phyloP scores from a whole-genome alignment of 2,329 filamentous ascomycete genomes.

The Coniochaeta hoffmannii region DNA sequence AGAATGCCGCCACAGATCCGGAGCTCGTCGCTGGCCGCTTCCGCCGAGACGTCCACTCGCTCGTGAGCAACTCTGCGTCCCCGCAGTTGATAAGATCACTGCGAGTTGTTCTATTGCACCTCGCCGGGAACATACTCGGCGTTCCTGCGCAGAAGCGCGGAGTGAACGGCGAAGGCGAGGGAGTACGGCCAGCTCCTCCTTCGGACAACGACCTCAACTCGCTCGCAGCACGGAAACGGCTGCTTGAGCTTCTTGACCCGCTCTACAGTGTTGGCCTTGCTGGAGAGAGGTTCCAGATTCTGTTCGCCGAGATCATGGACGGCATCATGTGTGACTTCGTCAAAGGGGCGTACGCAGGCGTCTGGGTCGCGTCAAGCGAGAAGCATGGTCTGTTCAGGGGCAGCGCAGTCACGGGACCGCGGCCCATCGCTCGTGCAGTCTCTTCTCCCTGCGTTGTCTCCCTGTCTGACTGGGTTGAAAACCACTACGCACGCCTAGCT shows the following conservation, averaged over 20 bases:
- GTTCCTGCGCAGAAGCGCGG: slow-evolving; percentile 12
- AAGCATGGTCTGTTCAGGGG: slow-evolving; percentile 12
- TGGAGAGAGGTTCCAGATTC: slow-evolving; percentile 60
- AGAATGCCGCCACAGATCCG: slow-evolving; percentile 26
- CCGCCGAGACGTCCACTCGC: slow-evolving; percentile 52
- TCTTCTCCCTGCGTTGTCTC: slow-evolving; percentile 49
- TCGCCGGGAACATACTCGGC: slow-evolving; percentile 43
- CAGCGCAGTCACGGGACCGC: slow-evolving; percentile 15
- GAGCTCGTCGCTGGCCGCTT: slow-evolving; percentile 38
- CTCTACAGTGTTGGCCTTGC: slow-evolving; percentile 60
- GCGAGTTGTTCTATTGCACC: slow-evolving; percentile 42
- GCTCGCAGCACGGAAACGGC: slow-evolving; percentile 36
- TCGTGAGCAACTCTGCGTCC: slow-evolving; percentile 57
- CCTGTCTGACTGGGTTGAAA: slow-evolving; percentile 60
- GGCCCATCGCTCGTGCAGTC: slow-evolving; percentile 22
- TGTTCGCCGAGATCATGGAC: slow-evolving; percentile 67
- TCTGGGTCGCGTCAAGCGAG: slow-evolving; percentile 41
- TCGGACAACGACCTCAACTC: slow-evolving; percentile 19
- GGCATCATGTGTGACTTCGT: slow-evolving; percentile 58
- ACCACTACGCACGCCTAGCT: slow-evolving; percentile 57
- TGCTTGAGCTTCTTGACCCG: slow-evolving; percentile 49
- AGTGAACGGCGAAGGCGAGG: neutral
- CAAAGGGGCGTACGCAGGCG: slow-evolving; percentile 50
- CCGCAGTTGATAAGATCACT: slow-evolving; percentile 46
- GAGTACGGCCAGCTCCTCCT: slow-evolving; percentile 14